Evolutionary conservation across 2,329 filamentous ascomycete species (phyloP).

Genomic region (Tolypocladium pustulatum): DNA sequence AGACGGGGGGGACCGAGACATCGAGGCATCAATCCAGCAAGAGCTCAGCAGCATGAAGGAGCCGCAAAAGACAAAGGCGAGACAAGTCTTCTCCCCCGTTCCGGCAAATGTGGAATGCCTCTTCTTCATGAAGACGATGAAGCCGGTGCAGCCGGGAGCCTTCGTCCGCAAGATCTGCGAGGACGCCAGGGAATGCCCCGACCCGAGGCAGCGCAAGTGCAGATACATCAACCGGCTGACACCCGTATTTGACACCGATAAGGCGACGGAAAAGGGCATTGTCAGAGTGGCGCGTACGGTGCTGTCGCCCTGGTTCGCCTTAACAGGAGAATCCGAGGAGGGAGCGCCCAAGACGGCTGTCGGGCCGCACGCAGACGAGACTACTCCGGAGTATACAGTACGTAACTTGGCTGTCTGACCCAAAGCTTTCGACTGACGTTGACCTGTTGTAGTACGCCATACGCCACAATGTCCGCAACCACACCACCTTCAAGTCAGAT

Average conservation of each 20-base stretch:
- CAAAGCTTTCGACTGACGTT: not conserved
- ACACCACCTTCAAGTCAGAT: conserved; percentile 57
- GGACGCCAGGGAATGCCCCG: conserved; percentile 35
- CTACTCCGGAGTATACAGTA: conserved; percentile 27
- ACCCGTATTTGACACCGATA: conserved; percentile 42
- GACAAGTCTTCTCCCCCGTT: conserved; percentile 40
- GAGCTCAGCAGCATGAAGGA: conserved; percentile 56
- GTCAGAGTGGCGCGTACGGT: conserved; percentile 54
- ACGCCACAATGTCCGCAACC: conserved; percentile 64
- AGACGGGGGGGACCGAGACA: conserved; percentile 45
- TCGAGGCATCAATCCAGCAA: conserved; percentile 61
- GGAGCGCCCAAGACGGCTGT: conserved; percentile 5
- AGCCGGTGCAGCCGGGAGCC: conserved; percentile 44
- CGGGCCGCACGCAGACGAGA: conserved; percentile 3
- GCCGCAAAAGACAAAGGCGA: conserved; percentile 26
- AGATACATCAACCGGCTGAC: conserved; percentile 50
- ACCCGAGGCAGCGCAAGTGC: conserved; percentile 32
- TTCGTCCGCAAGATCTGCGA: conserved; percentile 45
- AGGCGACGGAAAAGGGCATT: conserved; percentile 59
- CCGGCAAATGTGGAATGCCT: conserved; percentile 50
- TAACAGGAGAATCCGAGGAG: conserved; percentile 20
- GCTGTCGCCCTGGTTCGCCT: conserved; percentile 50
- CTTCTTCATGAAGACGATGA: conserved; percentile 48
- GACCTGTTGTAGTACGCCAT: conserved; percentile 60
- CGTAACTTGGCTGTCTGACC: conserved; percentile 11